phyloP scores from a whole-genome alignment of 2,329 filamentous ascomycete genomes.

The Penicillium crustosum region DNA sequence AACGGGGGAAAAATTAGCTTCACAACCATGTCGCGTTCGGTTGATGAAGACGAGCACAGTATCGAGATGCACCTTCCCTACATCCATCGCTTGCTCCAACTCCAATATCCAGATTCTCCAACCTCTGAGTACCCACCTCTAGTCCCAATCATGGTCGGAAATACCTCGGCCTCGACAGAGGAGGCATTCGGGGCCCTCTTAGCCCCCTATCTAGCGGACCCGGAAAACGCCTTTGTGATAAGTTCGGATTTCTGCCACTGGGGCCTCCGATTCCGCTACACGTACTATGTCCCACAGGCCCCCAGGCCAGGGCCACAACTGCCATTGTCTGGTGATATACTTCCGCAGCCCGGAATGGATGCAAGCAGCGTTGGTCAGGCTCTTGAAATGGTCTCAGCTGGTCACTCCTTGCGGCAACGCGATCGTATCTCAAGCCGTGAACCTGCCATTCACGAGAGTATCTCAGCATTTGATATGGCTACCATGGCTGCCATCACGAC shows the following conservation, averaged over 20 bases:
- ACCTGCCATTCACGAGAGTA: conserved; percentile 76
- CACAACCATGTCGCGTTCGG: conserved; percentile 58
- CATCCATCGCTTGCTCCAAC: conserved; percentile 73
- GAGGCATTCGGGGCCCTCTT: conserved; percentile 68
- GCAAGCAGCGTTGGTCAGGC: conserved; percentile 28
- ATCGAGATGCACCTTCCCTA: conserved; percentile 97
- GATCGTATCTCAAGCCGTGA: conserved; percentile 35
- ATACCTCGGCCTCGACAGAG: conserved; percentile 66
- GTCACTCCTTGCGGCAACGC: conserved; percentile 30
- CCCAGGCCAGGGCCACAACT: conserved; percentile 38
- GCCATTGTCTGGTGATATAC: conserved; percentile 43
- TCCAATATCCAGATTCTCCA: conserved; percentile 51
- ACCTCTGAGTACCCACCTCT: conserved; percentile 66
- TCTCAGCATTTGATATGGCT: conserved; percentile 72
- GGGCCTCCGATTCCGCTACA: conserved; percentile 82
- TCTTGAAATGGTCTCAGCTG: conserved; percentile 31
- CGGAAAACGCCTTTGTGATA: conserved; percentile 75
- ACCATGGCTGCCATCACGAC: conserved; percentile 83
- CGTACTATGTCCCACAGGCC: conserved; percentile 65
- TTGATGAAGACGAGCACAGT: conserved; percentile 84
- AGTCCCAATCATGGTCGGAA: conserved; percentile 83
- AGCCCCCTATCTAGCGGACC: conserved; percentile 73
- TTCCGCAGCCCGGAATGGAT: conserved; percentile 40
- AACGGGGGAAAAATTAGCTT: conserved; percentile 39
- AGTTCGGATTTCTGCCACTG: conserved; percentile 98